Percentiles rank a stretch among this genome's conserved stretches.
Conservation (phyloP, 371 early-diverging fungal genomes). For the Blakeslea trispora region DNA sequence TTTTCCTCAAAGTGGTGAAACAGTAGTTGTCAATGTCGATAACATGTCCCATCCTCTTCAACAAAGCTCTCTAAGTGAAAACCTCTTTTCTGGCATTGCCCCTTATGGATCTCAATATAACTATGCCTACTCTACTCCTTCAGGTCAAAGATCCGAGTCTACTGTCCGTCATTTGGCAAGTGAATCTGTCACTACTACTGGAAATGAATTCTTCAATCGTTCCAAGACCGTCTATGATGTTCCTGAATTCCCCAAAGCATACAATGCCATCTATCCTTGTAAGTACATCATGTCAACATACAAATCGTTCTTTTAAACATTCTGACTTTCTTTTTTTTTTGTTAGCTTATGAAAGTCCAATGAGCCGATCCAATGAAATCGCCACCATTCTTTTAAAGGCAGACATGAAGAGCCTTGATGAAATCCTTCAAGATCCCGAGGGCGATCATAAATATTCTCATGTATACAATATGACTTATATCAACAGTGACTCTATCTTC, state of each 20-base stretch:
- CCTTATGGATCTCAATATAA: slow-evolving; percentile 34
- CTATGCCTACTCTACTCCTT: slow-evolving; percentile 22
- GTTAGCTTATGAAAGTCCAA: slow-evolving; percentile 30
- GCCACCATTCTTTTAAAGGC: slow-evolving; percentile 51
- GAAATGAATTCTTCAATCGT: slow-evolving; percentile 55
- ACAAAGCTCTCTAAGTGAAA: slow-evolving; percentile 13
- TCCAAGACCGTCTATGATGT: slow-evolving; percentile 38
- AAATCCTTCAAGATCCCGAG: slow-evolving; percentile 29
- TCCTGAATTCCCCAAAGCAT: slow-evolving; percentile 55
- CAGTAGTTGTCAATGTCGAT: slow-evolving; percentile 34
- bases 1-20: slow-evolving; percentile 28
- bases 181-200: slow-evolving; percentile 35
- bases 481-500: slow-evolving; percentile 46
- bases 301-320: too few relatives aligned
- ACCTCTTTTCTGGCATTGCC: slow-evolving; percentile 34
- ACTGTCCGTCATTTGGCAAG: slow-evolving; percentile 32
- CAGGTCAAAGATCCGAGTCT: slow-evolving; percentile 19
- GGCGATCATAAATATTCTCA: slow-evolving; percentile 33
- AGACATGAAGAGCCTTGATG: slow-evolving; percentile 30
- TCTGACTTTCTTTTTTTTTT: too few relatives aligned
- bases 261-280: slow-evolving; percentile 42
- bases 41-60: slow-evolving; percentile 25
- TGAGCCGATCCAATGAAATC: slow-evolving; percentile 35
- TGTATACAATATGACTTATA: slow-evolving; percentile 45
- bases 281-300: slow-evolving; percentile 17